Base-by-base conservation (phyloP, 1,284 basidiomycete species). In the Cryptococcus deneoformans region DNA sequence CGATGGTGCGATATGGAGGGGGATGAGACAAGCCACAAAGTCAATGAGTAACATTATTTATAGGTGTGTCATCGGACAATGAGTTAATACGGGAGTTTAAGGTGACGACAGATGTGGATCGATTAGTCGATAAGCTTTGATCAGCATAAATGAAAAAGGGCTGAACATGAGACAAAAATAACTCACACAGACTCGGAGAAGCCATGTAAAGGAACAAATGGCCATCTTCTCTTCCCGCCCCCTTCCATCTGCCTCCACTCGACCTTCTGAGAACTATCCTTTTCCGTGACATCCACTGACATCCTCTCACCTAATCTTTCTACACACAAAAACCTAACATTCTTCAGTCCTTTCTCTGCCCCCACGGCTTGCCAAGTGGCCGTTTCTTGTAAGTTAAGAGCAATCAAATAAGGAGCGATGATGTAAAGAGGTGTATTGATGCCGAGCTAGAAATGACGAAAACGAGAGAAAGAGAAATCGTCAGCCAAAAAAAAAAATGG, bases 351-450 rank as follows among this genome's bases (percentile, higher is more conserved):
- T 42, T 61, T 63, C 10, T 62, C 60, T 0, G 67, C 34, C 2
- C 2, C 53, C 1, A 62, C 64, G 1, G 49, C 50, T 45, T 74
- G 71, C 72, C 73, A 77, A 5, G 63, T 59, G 3, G 59, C 57
- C 0, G 64, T 70, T n/a, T 78, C 78, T 63, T 83, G 82, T 35
- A 76, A 68, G 24, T 79, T 72, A 4, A 79, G 63, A 16, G 60
- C 75, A 54, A 76, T 79, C 2, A 58, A 60, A 0, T 47, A 40
- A 1, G 76, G 76, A 0, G 84, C 83, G 24, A 94, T 80, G 11
- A 95, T 75, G 69, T 88, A 92, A 2, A 95, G 76, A 0, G 60
- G 62, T 0, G 65, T 55, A 6, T 55, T 52, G 14, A 72, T 51
- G 11, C 73, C 73, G 20, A 60, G 56, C 69, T 73, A 46, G 14